Base-by-base conservation (phyloP, 176 grass and related monocot species). In the Dendrocalamus sinicus region DNA sequence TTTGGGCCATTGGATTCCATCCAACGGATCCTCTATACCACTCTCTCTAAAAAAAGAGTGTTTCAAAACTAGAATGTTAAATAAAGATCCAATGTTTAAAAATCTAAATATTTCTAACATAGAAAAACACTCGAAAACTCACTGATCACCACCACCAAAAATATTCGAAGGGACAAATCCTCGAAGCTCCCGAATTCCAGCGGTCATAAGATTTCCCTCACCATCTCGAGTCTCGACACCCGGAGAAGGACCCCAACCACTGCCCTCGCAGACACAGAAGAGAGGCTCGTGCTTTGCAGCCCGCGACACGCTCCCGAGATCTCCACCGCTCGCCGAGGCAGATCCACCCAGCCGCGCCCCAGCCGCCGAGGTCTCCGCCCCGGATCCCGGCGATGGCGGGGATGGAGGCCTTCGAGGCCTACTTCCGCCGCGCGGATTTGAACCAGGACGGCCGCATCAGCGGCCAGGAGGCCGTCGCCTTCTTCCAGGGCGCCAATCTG, bases 371-470 rank as follows among this genome's bases (percentile, higher is more conserved):
- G 76, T 64, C 62, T 70, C 45, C 72, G 14, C 16, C 48, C 73
- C 26, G 35, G 70, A 80, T 82, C 68, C 87, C 75, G 53, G 85
- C 30, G 43, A 94, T 83, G 88, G 86, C 87, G 82, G 87, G 80
- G 81, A 85, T 73, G 96, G 96, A 96, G 65, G 86, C 86, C 60
- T 99, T 99, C 75, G 93, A 99, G 30, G 94, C 81, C 62, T 99
- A 94, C 92, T 99, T 96, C 94, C 93, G 84, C 86, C 86, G 76
- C 75, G 96, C 96, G 32, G 96, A 99, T 89, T 88, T 91, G 90
- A 85, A 99, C 88, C 96, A 95, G 84, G 96, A 99, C 83, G 96
- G 96, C 65, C 94, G 85, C 84, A 96, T 99, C 78, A 99, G 96
- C 84, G 96, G 96, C 69, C 79, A 84, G 62, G 96, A 99, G 84